Base-by-base conservation (phyloP, 305 asterid genomes). In the Fraxinus paxiana region DNA sequence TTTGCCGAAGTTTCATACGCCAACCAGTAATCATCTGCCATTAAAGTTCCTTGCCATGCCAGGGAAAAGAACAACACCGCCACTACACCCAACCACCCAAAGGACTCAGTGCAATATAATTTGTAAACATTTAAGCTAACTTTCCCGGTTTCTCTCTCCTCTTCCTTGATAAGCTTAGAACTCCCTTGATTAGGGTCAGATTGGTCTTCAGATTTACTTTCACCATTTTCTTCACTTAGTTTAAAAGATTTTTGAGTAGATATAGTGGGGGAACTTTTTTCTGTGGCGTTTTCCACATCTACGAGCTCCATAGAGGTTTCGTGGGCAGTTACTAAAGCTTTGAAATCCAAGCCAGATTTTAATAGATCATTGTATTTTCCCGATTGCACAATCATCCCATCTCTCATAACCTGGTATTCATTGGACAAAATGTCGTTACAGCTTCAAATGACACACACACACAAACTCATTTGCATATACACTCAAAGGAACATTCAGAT, bases 281-380 rank as follows among this genome's bases (percentile, higher is more conserved):
- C 88, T 33, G 79, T 82, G 34, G 76, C 86, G 26, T 91, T 92
- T 81, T 91, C 97, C 46, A 90, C 91, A 30, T 93, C 97, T 2
- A 96, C 98, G 6, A 96, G 98, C 76, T 93, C 97, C 95, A 96
- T 91, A 2, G 99, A 93, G 71, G 98, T 90, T 4, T 94, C 98
- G 17, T 96, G 98, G 0, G 99, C 99, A 1, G 90, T 85, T 85
- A 96, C 98, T 83, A 96, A 86, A 13, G 91, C 88, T 83, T 89
- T 86, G 88, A 96, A 96, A 86, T 94, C 97, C 78, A 85, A 15
- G 74, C 98, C 98, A 10, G 92, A 86, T 35, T 82, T 85, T 12
- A 93, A 86, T 26, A 94, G 77, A 76, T 77, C 80, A 51, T 90
- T 24, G 85, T 94, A 96, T 84, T 92, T 96, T 4, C 99, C 99